phyloP scores from a whole-genome alignment of 495 filamentous ascomycete species.

The Hypoxylon fragiforme region DNA sequence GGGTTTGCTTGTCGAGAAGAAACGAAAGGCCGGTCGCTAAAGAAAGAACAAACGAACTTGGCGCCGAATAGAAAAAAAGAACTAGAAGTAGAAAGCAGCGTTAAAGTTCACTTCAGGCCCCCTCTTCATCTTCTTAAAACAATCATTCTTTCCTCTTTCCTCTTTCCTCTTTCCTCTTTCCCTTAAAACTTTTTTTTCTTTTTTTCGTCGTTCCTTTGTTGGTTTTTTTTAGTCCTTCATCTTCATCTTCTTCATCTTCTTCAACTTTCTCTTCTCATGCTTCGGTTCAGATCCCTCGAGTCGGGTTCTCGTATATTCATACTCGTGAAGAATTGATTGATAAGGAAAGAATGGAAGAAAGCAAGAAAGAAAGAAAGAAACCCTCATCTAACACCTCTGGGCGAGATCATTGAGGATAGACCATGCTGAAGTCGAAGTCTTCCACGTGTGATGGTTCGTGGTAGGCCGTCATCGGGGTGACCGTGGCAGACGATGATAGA shows the following conservation, averaged over 20 bases:
- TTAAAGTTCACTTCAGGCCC: no score
- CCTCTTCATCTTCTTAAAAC: no score
- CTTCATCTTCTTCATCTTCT: no score
- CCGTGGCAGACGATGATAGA: constrained; percentile 45
- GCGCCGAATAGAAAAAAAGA: no score
- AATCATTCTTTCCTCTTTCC: no score
- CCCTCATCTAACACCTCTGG: no score
- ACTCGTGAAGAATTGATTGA: neutral
- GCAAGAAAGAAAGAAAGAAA: neutral
- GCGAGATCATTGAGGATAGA: constrained; percentile 26
- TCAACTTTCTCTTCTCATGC: neutral
- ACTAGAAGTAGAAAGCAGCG: no score
- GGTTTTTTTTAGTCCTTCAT: no score
- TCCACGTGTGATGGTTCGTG: constrained; percentile 29
- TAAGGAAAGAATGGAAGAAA: no score
- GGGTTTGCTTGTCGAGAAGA: neutral
- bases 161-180: neutral
- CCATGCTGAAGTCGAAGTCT: constrained; percentile 30
- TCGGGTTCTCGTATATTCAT: neutral
- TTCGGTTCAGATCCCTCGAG: neutral
- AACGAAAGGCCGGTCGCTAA: neutral
- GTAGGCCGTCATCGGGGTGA: constrained; percentile 42
- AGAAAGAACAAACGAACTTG: no score
- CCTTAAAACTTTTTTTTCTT: constrained; percentile 5
- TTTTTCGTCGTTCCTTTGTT: constrained; percentile 3